These are phyloP conservation scores for Colletotrichum zoysiae DNA, from an alignment of 2,329 filamentous ascomycete species.

Conservation along the genomic window DNA sequence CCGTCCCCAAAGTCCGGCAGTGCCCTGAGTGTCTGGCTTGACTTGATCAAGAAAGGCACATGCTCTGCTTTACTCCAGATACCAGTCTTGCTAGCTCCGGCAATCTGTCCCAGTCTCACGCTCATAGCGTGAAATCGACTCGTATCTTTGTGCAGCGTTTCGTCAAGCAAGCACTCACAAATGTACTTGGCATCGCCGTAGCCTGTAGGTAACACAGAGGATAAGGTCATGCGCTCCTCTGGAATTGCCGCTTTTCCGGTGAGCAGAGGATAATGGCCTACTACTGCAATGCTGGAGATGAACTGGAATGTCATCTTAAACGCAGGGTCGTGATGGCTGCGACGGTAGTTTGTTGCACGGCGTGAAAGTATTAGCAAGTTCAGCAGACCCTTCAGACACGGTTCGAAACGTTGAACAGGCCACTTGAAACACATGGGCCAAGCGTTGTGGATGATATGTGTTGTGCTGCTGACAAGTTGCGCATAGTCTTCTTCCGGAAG, in stretches of 20 bases:
- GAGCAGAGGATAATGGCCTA: conserved; percentile 49
- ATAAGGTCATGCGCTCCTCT: conserved; percentile 57
- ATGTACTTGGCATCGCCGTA: conserved; percentile 66
- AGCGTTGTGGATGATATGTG: conserved; percentile 65
- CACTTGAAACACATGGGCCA: conserved; percentile 63
- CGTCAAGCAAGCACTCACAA: conserved; percentile 63
- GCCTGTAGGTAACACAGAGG: conserved; percentile 57
- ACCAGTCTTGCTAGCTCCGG: not conserved
- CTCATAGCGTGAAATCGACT: conserved; percentile 56
- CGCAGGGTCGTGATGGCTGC: conserved; percentile 46
- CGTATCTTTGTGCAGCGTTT: conserved; percentile 58
- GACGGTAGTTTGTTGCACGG: not conserved
- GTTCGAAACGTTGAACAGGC: conserved; percentile 53
- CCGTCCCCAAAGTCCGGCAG: conserved; percentile 54
- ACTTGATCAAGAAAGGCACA: conserved; percentile 63
- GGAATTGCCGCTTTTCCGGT: conserved; percentile 51
- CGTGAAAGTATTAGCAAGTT: conserved; percentile 61
- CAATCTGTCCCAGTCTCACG: conserved; percentile 50
- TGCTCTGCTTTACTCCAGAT: conserved; percentile 55
- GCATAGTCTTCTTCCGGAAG: conserved; percentile 54
- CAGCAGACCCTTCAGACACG: conserved; percentile 59
- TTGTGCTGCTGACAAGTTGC: conserved; percentile 54
- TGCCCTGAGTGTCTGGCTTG: conserved; percentile 57
- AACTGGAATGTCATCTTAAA: conserved; percentile 54
- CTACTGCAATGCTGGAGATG: conserved; percentile 56